Evolutionary conservation across 768 basidiomycete species (phyloP), one percentile per base, ranked within the genome.

Genomic region (Tricholoma sp.): DNA sequence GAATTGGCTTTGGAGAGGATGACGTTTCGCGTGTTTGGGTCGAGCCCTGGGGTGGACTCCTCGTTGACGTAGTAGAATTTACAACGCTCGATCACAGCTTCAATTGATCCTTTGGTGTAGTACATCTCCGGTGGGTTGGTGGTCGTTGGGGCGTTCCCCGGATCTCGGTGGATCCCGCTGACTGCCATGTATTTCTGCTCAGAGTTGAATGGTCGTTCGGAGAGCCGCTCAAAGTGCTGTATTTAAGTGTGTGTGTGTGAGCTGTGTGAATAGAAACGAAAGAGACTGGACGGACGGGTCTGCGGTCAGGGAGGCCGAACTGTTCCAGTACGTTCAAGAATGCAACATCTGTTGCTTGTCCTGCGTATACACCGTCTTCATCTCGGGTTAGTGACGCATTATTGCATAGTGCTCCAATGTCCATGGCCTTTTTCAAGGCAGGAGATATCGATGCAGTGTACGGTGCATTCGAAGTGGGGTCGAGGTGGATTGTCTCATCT

Each of bases 171-270:
- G 9, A 82, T 69, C 10, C 95, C 95, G 51, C 85, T 87, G 58
- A 98, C 85, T 12, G 89, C 89, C 91, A 98, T 97, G 69, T 80
- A 93, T 70, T 98, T 98, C 56, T 85, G 81, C 59, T 98, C 95
- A 15, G 96, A 98, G 69, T 81, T 92, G 81, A 98, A 98, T 0
- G 95, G 85, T 48, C 84, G 81, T 67, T 98, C 95, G 9, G 80
- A 81, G n/a, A 80, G 69, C 24, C 89, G 84, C 51, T 78, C 81
- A 67, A 92, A 91, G 0, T 76, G 69, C 89, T 91, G 57, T 36
- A 41, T 10, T 18, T 15, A 31, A 29, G 32, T n/a, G 53, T n/a
- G 52, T 50, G n/a, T n/a, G n/a, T n/a, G 8, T 54, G 39, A 57
- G n/a, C 54, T 41, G 31, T 17, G 11, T 24, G 1, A 15, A 32